Percentiles rank a stretch among this genome's conserved stretches.
Conservation (phyloP, 1,284 basidiomycete species). For the Fomes fomentarius region DNA sequence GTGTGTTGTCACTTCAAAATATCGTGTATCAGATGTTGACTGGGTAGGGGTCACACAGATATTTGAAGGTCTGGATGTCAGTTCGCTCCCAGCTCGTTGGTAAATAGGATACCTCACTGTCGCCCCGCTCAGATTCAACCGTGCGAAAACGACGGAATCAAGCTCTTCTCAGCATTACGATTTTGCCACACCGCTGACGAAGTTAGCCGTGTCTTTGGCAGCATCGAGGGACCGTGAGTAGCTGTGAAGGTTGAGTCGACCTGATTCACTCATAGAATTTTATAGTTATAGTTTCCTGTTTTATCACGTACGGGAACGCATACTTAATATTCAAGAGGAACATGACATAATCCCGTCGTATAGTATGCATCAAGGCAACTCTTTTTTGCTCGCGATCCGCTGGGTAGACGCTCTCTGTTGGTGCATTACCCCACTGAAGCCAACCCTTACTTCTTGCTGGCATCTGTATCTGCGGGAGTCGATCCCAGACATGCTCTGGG, state of each 20-base stretch:
- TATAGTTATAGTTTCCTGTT: constrained; percentile 84
- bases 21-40: background rate
- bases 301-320: constrained; percentile 59
- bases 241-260: background rate
- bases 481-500: constrained; percentile 50
- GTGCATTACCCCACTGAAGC: constrained; percentile 56
- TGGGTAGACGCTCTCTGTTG: constrained; percentile 90
- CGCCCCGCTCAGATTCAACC: constrained; percentile 55
- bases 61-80: constrained; percentile 76
- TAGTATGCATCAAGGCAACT: constrained; percentile 8
- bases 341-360: background rate
- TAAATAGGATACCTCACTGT: too few species aligned
- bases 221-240: constrained; percentile 88
- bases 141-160: constrained; percentile 80
- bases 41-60: constrained; percentile 47
- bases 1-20: constrained; percentile 45
- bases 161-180: constrained; percentile 60
- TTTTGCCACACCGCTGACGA: constrained; percentile 42
- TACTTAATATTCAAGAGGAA: background rate
- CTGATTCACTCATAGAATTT: background rate
- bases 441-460: constrained; percentile 59
- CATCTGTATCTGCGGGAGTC: constrained; percentile 66
- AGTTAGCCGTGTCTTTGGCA: constrained; percentile 55
- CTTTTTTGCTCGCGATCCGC: constrained; percentile 78
- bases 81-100: too few species aligned